Percentiles rank a stretch among this genome's conserved stretches.
phyloP scores from a whole-genome alignment of 768 basidiomycete species.

The Rhizopogon rudus region DNA sequence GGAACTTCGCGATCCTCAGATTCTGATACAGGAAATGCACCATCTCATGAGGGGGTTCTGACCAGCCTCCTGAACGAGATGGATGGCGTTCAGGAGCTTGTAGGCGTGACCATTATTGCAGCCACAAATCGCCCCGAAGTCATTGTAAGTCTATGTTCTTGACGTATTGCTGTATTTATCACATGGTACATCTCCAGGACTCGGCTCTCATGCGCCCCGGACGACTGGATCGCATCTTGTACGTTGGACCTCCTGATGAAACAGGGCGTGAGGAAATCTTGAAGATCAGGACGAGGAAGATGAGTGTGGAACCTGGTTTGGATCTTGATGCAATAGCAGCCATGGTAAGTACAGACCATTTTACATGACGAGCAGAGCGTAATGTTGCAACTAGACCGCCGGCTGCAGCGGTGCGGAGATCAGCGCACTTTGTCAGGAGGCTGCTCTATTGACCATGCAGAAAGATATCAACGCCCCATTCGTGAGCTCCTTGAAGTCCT shows the following conservation, averaged over 20 bases:
- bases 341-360: conserved; percentile 44
- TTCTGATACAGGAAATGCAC: conserved; percentile 43
- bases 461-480: conserved; percentile 70
- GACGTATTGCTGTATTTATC: background rate
- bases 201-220: conserved; percentile 94
- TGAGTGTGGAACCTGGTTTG: conserved; percentile 74
- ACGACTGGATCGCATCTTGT: conserved; percentile 88
- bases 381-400: conserved; percentile 54
- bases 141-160: conserved; percentile 51
- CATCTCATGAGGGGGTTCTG: conserved; percentile 82
- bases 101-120: conserved; percentile 93
- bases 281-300: conserved; percentile 65
- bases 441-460: conserved; percentile 90
- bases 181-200: conserved; percentile 50
- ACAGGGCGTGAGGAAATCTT: conserved; percentile 81
- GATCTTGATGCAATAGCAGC: conserved; percentile 63
- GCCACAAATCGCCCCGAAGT: conserved; percentile 95
- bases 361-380: background rate
- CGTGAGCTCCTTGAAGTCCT: conserved; percentile 39
- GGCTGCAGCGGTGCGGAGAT: conserved; percentile 98
- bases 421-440: conserved; percentile 89
- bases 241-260: conserved; percentile 88
- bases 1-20: conserved; percentile 68
- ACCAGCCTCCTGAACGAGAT: conserved; percentile 95
- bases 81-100: conserved; percentile 95